These are phyloP conservation scores for Phytophthora brassicae DNA, from an alignment of 352 stramenopile genomes.

Conservation along the genomic window DNA sequence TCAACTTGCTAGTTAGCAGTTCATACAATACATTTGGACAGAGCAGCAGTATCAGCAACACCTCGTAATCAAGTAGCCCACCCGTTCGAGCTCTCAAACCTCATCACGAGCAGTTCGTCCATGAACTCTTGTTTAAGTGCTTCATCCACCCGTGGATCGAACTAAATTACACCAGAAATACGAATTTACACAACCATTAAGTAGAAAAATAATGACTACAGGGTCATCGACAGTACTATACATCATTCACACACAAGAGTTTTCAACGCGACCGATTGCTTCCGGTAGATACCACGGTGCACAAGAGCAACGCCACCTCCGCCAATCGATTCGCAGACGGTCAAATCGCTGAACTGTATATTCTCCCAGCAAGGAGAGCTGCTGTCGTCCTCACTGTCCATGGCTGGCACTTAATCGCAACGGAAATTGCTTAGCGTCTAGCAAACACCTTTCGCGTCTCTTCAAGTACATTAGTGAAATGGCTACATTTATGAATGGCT, in stretches of 20 bases:
- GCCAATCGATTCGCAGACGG: slow-evolving; percentile 82
- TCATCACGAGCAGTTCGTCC: slow-evolving; percentile 93
- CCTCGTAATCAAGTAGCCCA: neutral
- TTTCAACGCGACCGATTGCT: slow-evolving; percentile 82
- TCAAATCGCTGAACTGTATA: slow-evolving; percentile 81
- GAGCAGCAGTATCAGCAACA: neutral
- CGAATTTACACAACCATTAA: too few species aligned
- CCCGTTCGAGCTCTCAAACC: slow-evolving; percentile 21
- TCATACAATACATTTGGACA: neutral
- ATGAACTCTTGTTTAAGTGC: slow-evolving; percentile 91
- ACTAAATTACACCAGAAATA: slow-evolving; percentile 40
- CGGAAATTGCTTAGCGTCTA: too few species aligned
- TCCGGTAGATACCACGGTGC: slow-evolving; percentile 77
- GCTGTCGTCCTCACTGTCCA: slow-evolving; percentile 25
- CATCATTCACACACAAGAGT: slow-evolving; percentile 62
- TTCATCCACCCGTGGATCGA: slow-evolving; percentile 84
- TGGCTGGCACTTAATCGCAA: neutral
- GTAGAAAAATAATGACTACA: neutral
- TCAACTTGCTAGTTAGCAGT: slow-evolving; percentile 46
- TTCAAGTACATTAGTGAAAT: too few species aligned
- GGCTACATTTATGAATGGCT: neutral
- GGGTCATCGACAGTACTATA: neutral
- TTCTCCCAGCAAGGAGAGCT: slow-evolving; percentile 54
- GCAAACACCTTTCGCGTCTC: neutral
- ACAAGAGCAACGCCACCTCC: slow-evolving; percentile 91